Conservation (phyloP, 2,329 filamentous ascomycete species). For the Coniochaeta sp. region DNA sequence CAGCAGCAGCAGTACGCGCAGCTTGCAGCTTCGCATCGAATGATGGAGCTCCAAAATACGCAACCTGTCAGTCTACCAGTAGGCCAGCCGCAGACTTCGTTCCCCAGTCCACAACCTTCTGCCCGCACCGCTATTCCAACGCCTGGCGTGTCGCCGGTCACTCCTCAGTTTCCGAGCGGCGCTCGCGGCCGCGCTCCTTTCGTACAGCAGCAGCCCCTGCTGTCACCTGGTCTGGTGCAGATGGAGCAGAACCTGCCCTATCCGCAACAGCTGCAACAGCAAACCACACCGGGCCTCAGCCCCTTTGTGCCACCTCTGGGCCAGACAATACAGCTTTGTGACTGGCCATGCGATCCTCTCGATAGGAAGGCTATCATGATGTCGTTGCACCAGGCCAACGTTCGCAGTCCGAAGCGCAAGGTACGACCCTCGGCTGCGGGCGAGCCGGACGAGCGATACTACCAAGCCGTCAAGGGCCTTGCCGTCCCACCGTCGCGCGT, state of each 20-base stretch:
- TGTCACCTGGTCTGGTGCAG: neutral
- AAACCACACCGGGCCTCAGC: neutral
- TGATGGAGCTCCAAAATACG: neutral
- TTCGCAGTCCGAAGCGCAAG: constrained; percentile 41
- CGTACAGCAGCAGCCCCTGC: neutral
- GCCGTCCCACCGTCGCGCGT: constrained; percentile 34
- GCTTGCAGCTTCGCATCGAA: neutral
- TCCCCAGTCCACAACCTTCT: neutral
- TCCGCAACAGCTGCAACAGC: neutral
- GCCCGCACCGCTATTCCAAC: neutral
- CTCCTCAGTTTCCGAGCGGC: neutral
- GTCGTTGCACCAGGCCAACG: constrained; percentile 37
- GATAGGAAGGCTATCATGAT: constrained; percentile 32
- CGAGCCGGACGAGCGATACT: constrained; percentile 31
- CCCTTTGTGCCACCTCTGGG: constrained; percentile 1
- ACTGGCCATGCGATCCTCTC: constrained; percentile 33
- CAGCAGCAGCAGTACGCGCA: neutral
- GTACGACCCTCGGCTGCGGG: constrained; percentile 12
- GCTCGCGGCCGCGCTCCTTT: neutral
- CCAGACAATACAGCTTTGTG: constrained; percentile 14
- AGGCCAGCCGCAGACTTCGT: neutral
- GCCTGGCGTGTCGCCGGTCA: neutral
- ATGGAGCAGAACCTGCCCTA: neutral
- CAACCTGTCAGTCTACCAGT: neutral
- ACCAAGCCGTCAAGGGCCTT: constrained; percentile 50